phyloP scores from a whole-genome alignment of 1,284 basidiomycete species.

The Fomitiporia mediterranea region DNA sequence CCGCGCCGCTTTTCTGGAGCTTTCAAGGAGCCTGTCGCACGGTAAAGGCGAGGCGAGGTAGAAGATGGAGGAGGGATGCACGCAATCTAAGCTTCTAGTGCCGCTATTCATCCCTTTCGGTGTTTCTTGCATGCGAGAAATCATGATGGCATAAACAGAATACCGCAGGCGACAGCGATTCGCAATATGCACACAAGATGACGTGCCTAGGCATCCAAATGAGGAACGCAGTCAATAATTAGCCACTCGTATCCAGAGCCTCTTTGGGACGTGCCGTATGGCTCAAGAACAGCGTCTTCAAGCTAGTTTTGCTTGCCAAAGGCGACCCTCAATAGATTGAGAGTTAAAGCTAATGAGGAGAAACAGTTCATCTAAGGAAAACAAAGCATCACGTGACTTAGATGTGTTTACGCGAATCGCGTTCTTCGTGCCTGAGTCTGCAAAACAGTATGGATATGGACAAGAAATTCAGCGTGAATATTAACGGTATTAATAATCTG shows the following conservation, averaged over 20 bases:
- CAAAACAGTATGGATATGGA: too few relatives aligned
- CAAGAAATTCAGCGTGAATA: too few relatives aligned
- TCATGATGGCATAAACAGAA: not conserved
- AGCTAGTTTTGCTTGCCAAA: too few relatives aligned
- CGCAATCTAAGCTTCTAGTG: constrained; percentile 18
- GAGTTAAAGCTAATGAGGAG: too few relatives aligned
- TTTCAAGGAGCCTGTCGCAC: not conserved
- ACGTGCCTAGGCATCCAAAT: constrained; percentile 14
- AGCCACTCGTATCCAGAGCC: not conserved
- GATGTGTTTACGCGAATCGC: not conserved
- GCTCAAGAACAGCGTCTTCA: too few relatives aligned
- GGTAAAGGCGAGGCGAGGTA: not conserved
- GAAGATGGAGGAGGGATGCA: not conserved
- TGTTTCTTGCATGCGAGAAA: not conserved
- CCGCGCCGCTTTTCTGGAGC: not conserved
- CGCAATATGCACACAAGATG: constrained; percentile 20
- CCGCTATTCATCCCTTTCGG: constrained; percentile 1
- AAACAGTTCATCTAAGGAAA: too few relatives aligned
- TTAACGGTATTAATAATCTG: too few relatives aligned
- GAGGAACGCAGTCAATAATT: constrained; percentile 6
- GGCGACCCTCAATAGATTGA: too few relatives aligned
- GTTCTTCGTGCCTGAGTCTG: too few relatives aligned
- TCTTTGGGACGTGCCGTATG: too few relatives aligned
- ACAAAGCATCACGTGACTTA: not conserved
- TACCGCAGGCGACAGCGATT: constrained; percentile 1